Evolutionary conservation across 140 eudicot genomes (phyloP).

Genomic region (Flaveria floridana): DNA sequence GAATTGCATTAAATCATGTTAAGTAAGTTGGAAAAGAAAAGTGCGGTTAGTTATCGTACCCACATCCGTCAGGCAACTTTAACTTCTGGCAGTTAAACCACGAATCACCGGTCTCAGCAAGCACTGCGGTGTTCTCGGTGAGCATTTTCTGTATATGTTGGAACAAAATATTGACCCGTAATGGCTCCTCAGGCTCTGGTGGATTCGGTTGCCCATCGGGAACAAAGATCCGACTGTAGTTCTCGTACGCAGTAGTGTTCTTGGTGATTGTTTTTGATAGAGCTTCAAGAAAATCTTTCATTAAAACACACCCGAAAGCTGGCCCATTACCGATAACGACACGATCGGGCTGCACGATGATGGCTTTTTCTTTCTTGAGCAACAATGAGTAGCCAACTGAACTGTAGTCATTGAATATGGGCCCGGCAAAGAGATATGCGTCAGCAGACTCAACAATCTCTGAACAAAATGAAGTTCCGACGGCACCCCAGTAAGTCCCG

Average conservation of each 20-base stretch:
- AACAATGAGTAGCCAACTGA: slow-evolving; percentile 77
- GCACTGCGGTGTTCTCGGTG: slow-evolving; percentile 48
- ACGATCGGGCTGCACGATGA: slow-evolving; percentile 71
- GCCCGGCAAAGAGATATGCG: slow-evolving; percentile 67
- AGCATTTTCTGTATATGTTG: slow-evolving; percentile 75
- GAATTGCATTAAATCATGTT: slow-evolving; percentile 14
- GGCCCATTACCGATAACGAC: slow-evolving; percentile 69
- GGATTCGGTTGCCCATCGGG: slow-evolving; percentile 52
- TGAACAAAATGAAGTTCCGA: slow-evolving; percentile 60
- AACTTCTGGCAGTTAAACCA: slow-evolving; percentile 64
- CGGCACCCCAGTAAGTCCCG: slow-evolving; percentile 95
- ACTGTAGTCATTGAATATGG: slow-evolving; percentile 80
- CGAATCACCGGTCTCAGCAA: slow-evolving; percentile 55
- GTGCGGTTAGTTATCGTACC: slow-evolving; percentile 40
- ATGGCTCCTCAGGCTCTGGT: slow-evolving; percentile 49
- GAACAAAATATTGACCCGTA: slow-evolving; percentile 66
- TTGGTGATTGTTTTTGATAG: slow-evolving; percentile 46
- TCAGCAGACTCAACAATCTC: slow-evolving; percentile 80
- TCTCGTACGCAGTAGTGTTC: slow-evolving; percentile 60
- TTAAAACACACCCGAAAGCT: slow-evolving; percentile 63
- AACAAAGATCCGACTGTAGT: slow-evolving; percentile 55
- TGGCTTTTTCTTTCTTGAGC: slow-evolving; percentile 65
- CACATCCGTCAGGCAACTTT: slow-evolving; percentile 66
- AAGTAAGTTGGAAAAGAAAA: not conserved
- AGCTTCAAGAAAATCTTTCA: slow-evolving; percentile 61